Percentiles rank a stretch among this genome's conserved stretches.
These are phyloP conservation scores for Protomyces gravidus DNA, from an alignment of 1,139 yeast species.

Conservation along the genomic window DNA sequence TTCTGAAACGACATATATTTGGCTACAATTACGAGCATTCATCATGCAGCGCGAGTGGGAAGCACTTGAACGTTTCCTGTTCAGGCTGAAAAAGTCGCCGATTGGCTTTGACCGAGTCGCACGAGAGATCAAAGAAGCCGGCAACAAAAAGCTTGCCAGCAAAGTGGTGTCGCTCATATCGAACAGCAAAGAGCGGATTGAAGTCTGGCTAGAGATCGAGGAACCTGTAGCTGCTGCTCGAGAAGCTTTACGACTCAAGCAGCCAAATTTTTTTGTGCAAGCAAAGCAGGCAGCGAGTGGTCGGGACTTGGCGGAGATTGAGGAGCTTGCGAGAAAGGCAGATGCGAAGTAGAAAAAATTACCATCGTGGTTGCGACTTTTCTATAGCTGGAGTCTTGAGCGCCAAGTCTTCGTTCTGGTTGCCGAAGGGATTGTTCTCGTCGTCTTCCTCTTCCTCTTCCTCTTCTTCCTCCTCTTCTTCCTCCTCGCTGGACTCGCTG, in stretches of 20 bases:
- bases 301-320: not conserved
- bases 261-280: slow-evolving; percentile 45
- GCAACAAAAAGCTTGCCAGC: slow-evolving; percentile 49
- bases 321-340: not conserved
- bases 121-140: slow-evolving; percentile 49
- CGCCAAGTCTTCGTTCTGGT: slow-evolving; percentile 20
- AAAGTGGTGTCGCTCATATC: slow-evolving; percentile 44
- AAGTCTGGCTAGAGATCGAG: slow-evolving; percentile 51
- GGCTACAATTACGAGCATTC: slow-evolving; percentile 55
- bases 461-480: slow-evolving; percentile 4
- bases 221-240: slow-evolving; percentile 56
- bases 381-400: slow-evolving; percentile 22
- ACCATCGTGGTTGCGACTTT: slow-evolving; percentile 17
- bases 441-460: slow-evolving; percentile 16
- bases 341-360: not conserved
- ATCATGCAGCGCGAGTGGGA: slow-evolving; percentile 57
- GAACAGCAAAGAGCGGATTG: slow-evolving; percentile 44
- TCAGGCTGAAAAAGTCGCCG: slow-evolving; percentile 54
- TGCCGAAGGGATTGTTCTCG: slow-evolving; percentile 25
- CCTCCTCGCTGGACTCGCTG: slow-evolving; percentile 7
- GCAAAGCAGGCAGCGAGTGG: slow-evolving; percentile 1
- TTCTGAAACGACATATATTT: slow-evolving; percentile 60
- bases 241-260: slow-evolving; percentile 58
- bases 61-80: slow-evolving; percentile 51
- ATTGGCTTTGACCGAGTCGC: slow-evolving; percentile 70